A percentile compares a stretch with the other conserved stretches of the same genome.
phyloP scores from a whole-genome alignment of 2,329 filamentous ascomycete species.

The Plectosphaerella plurivora region DNA sequence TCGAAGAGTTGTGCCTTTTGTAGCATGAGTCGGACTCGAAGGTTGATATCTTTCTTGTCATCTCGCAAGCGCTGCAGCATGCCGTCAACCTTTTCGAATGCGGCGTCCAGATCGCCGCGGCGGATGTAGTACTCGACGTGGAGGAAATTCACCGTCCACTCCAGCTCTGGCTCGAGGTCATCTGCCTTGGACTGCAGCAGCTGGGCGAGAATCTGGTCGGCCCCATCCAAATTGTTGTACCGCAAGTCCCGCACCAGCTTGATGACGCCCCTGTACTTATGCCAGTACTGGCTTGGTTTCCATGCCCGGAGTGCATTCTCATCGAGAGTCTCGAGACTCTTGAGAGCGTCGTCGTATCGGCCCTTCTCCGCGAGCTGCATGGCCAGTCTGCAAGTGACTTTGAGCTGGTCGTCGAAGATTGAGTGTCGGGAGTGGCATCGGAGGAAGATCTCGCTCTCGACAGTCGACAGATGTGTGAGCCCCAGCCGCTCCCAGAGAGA shows the following conservation, averaged over 20 bases:
- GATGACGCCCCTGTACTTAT: slow-evolving; percentile 62
- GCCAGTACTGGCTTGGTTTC: slow-evolving; percentile 72
- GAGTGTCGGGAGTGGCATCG: slow-evolving; percentile 60
- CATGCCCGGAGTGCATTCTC: slow-evolving; percentile 63
- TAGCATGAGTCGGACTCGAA: slow-evolving; percentile 67
- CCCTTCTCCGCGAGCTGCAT: slow-evolving; percentile 56
- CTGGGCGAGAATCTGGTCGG: slow-evolving; percentile 45
- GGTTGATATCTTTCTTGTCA: slow-evolving; percentile 50
- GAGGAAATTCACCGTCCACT: slow-evolving; percentile 45
- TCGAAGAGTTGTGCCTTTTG: slow-evolving; percentile 69
- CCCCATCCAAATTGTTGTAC: slow-evolving; percentile 46
- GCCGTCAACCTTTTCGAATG: slow-evolving; percentile 42
- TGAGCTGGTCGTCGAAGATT: slow-evolving; percentile 72
- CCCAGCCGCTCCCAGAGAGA: slow-evolving; percentile 75
- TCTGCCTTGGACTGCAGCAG: slow-evolving; percentile 46
- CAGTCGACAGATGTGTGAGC: slow-evolving; percentile 47
- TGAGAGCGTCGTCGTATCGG: slow-evolving; percentile 62
- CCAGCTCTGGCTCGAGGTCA: slow-evolving; percentile 47
- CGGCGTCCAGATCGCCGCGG: slow-evolving; percentile 40
- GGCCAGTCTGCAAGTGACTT: slow-evolving; percentile 67
- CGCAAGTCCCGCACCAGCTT: slow-evolving; percentile 61
- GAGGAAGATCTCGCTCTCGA: slow-evolving; percentile 69
- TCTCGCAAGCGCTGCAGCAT: slow-evolving; percentile 37
- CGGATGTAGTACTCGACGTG: slow-evolving; percentile 48
- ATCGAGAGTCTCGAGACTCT: slow-evolving; percentile 40